Conservation (phyloP, 1,284 basidiomycete species). For the Chalciporus sp. region DNA sequence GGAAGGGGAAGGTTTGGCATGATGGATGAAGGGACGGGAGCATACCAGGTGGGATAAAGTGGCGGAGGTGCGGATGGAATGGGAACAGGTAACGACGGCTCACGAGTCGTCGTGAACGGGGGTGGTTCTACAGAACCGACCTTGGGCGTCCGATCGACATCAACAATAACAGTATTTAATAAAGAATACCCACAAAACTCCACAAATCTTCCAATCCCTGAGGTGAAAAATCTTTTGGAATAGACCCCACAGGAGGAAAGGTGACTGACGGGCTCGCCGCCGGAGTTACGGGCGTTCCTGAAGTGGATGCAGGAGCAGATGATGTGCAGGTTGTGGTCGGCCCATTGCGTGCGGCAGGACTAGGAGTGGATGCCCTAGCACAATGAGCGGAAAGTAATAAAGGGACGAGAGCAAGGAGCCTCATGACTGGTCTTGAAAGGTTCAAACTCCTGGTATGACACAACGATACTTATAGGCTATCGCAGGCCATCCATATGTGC, state of each 20-base stretch:
- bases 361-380: no score
- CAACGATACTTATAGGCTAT: no score
- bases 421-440: no score
- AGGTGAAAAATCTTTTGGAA: slow-evolving; percentile 32
- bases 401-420: no score
- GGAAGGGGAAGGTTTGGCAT: slow-evolving; percentile 44
- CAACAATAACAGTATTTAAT: neutral
- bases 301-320: no score
- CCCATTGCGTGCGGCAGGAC: no score
- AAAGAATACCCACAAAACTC: slow-evolving; percentile 39
- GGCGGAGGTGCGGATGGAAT: slow-evolving; percentile 26
- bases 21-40: slow-evolving; percentile 43
- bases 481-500: no score
- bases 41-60: slow-evolving; percentile 48
- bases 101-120: slow-evolving; percentile 47
- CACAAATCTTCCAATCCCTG: slow-evolving; percentile 42
- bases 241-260: no score
- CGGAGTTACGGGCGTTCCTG: neutral
- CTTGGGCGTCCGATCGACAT: no score
- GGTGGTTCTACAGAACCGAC: slow-evolving; percentile 47
- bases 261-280: neutral
- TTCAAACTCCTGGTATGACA: no score
- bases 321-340: no score
- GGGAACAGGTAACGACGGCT: slow-evolving; percentile 40
- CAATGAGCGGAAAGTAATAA: no score